These are phyloP conservation scores for Exserohilum rostratum DNA, from an alignment of 2,329 filamentous ascomycete species.

Conservation along the genomic window DNA sequence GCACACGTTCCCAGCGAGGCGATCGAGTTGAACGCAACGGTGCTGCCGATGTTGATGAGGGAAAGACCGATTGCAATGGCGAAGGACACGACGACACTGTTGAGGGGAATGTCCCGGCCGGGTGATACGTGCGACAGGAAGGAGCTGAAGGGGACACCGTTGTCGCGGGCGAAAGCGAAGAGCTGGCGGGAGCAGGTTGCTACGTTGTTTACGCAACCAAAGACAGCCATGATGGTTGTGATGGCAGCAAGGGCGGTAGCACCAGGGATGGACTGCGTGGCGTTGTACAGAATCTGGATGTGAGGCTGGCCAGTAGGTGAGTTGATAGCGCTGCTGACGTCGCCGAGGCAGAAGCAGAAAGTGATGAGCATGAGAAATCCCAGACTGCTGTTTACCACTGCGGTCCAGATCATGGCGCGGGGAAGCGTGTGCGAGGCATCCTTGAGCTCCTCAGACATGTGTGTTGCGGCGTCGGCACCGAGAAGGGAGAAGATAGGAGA, in stretches of 20 bases:
- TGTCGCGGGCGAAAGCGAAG: constrained; percentile 44
- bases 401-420: constrained; percentile 50
- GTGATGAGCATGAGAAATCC: constrained; percentile 49
- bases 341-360: constrained; percentile 35
- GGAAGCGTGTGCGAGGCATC: constrained; percentile 46
- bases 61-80: constrained; percentile 50
- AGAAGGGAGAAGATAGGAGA: constrained; percentile 30
- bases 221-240: constrained; percentile 34
- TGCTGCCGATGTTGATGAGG: constrained; percentile 58
- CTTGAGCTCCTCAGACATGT: constrained; percentile 43
- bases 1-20: constrained; percentile 30
- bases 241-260: constrained; percentile 33
- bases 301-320: constrained; percentile 28
- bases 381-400: constrained; percentile 46
- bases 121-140: constrained; percentile 24
- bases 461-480: constrained; percentile 38
- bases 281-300: constrained; percentile 36
- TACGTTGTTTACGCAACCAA: constrained; percentile 33
- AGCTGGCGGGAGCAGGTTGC: constrained; percentile 41
- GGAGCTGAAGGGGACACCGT: constrained; percentile 21
- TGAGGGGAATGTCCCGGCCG: constrained; percentile 47
- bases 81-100: constrained; percentile 53
- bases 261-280: constrained; percentile 27
- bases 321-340: constrained; percentile 20
- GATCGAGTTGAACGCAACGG: constrained; percentile 38